Evolutionary conservation across 148 eudicot species (phyloP), one percentile per base, ranked within the genome.

Genomic region (Polygonum maritimum): DNA sequence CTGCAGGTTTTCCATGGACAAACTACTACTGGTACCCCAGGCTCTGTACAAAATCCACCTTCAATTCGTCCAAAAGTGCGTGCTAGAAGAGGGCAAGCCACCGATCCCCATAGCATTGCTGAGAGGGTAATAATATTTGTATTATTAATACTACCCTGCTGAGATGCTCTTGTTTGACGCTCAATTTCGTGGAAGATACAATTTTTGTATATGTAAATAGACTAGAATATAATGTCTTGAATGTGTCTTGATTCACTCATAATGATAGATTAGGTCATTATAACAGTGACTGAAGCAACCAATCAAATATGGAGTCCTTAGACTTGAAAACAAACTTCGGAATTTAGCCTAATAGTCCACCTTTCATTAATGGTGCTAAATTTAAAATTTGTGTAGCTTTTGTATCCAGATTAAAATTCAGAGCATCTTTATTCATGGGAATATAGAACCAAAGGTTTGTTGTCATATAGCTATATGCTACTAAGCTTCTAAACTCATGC

Each of bases 41-140:
- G 45, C 3, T 35, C 71, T 14, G 19, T 67, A 31, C 71, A 67
- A 38, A 67, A 72, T 45, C 75, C 75, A 44, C 75, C 75, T 72
- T 72, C 75, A 19, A 44, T 48, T 19, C 75, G 75, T 48, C 75
- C 75, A 72, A 72, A 72, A 72, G 75, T 72, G 36, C 75, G 75
- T 72, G 52, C 75, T 72, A 72, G 75, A 45, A 44, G 75, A 72
- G 75, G 75, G 4, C 75, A 72, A 44, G 75, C 75, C 10, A 72
- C 75, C 45, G 75, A 72, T 72, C 75, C 75, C 31, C 75, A 72
- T 54, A 72, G 75, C 75, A 72, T 72, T 72, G 75, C 52, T 14
- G 75, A 72, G 54, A 41, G 75, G 75, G 75, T 72, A 72, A 67
- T 67, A 3, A 35, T 67, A 67, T 45, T 67, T 38, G 40, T 16